Percentiles rank a stretch among this genome's conserved stretches.
Conservation (phyloP, 2,329 filamentous ascomycete species). For the Domatiomyces catenatus region DNA sequence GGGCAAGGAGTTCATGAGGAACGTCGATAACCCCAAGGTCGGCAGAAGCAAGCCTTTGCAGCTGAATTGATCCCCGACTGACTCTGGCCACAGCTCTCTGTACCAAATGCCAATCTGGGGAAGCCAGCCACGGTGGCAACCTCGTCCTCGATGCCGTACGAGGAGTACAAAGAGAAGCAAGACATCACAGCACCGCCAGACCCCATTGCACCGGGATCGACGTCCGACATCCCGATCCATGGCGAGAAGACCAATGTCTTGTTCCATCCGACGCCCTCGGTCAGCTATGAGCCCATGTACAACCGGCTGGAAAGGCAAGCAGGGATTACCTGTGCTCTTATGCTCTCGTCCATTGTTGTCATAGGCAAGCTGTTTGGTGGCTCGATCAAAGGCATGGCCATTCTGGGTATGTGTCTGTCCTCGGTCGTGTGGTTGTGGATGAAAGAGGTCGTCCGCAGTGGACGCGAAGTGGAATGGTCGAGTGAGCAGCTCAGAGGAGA, state of each 20-base stretch:
- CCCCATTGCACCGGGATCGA: conserved; percentile 63
- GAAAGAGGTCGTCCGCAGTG: conserved; percentile 70
- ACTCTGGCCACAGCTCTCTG: conserved; percentile 43
- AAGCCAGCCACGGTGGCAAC: conserved; percentile 53
- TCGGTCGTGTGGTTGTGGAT: conserved; percentile 79
- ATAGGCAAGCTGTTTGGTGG: conserved; percentile 69
- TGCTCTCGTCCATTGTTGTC: conserved; percentile 59
- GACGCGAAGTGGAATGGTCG: conserved; percentile 72
- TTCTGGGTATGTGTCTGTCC: conserved; percentile 53
- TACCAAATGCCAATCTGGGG: conserved; percentile 78
- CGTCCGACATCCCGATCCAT: conserved; percentile 86
- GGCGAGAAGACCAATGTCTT: conserved; percentile 93
- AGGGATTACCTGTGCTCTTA: conserved; percentile 51
- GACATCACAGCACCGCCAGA: conserved; percentile 85
- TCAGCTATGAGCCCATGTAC: conserved; percentile 84
- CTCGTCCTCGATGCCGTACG: conserved; percentile 52
- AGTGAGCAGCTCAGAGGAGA: conserved; percentile 73
- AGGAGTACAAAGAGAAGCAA: conserved; percentile 71
- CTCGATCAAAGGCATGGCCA: conserved; percentile 58
- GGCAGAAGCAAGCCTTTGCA: no score
- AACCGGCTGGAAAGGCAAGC: conserved; percentile 57
- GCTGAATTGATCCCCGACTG: conserved; percentile 1
- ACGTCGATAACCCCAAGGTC: conserved; percentile 58
- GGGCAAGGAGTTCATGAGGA: conserved; percentile 51
- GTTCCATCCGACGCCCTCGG: conserved; percentile 82